Conservation (phyloP, 1,139 yeast species). For the Nakaseomyces sp. region DNA sequence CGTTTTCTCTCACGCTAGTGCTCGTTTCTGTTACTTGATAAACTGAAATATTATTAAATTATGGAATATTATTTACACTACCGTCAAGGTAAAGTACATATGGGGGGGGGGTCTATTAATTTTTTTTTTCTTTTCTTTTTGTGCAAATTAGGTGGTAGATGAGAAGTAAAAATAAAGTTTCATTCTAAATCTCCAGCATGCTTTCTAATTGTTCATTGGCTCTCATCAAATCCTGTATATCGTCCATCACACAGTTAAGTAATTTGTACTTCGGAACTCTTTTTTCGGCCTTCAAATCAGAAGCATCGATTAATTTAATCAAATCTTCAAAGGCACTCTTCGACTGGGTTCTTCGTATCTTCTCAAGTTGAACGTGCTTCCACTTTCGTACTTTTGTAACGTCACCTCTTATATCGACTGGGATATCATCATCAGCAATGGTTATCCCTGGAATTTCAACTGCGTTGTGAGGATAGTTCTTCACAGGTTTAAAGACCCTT, state of each 20-base stretch:
- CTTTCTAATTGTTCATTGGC: constrained; percentile 26
- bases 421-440: constrained; percentile 20
- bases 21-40: too few species aligned
- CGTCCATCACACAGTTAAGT: constrained; percentile 25
- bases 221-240: constrained; percentile 20
- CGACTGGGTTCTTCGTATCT: constrained; percentile 27
- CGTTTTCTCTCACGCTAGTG: too few species aligned
- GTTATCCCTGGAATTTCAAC: constrained; percentile 24
- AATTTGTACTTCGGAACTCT: constrained; percentile 28
- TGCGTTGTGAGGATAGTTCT: not conserved
- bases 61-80: not conserved
- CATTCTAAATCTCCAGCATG: constrained; percentile 6
- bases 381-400: constrained; percentile 23
- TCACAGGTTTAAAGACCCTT: constrained; percentile 8
- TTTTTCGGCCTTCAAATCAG: constrained; percentile 19
- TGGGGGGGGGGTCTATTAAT: too few species aligned
- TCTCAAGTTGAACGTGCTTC: constrained; percentile 31
- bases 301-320: constrained; percentile 17
- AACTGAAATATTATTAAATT: not conserved
- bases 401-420: constrained; percentile 17
- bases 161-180: not conserved
- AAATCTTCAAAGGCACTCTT: constrained; percentile 26
- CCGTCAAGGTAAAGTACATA: too few species aligned
- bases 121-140: too few species aligned
- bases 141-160: not conserved